phyloP scores from a whole-genome alignment of 139 green algal species.

The Limnomonas spitsbergensis region DNA sequence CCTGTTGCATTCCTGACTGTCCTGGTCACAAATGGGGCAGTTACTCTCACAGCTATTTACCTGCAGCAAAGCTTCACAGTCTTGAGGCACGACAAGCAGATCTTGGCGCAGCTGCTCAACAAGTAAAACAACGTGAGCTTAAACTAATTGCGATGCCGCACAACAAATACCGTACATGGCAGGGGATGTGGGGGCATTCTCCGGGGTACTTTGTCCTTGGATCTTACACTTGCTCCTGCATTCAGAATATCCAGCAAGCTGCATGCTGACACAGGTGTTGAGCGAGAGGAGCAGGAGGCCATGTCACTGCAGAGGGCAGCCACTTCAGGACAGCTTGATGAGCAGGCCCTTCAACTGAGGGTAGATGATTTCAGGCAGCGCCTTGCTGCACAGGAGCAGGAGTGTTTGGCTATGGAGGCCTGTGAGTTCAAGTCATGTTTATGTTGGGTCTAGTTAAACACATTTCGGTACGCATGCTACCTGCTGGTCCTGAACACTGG shows the following conservation, averaged over 20 bases:
- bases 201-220: too few species aligned
- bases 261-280: not conserved
- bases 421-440: not conserved
- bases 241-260: too few species aligned
- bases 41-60: too few species aligned
- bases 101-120: not conserved
- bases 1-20: too few species aligned
- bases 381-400: slow-evolving; percentile 14
- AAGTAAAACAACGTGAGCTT: slow-evolving; percentile 1
- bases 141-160: too few species aligned
- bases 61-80: not conserved
- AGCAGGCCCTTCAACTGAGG: not conserved
- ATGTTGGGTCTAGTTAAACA: not conserved
- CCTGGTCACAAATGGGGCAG: too few species aligned
- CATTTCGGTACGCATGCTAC: too few species aligned
- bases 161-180: too few species aligned
- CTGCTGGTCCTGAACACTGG: too few species aligned
- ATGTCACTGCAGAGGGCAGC: not conserved
- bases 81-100: not conserved
- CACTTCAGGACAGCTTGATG: not conserved
- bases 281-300: slow-evolving; percentile 15
- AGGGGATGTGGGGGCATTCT: too few species aligned
- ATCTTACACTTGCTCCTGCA: too few species aligned
- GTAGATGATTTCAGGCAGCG: too few species aligned
- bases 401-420: not conserved